Conservation (phyloP, 1,284 basidiomycete genomes). For the Leccinum colubrinum region DNA sequence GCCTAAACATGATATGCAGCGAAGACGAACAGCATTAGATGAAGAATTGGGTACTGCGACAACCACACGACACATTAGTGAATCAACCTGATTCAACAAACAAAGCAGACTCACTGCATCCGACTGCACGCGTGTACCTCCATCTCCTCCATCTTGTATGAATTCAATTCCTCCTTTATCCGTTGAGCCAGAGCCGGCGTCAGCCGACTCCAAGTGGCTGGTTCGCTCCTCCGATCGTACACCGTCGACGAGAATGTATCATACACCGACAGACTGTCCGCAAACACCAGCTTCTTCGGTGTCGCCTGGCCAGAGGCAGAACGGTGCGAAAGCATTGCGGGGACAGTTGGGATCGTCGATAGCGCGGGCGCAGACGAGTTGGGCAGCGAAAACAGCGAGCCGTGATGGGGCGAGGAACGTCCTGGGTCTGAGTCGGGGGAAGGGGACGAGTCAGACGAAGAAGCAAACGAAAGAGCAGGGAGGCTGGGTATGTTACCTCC, state of each 20-base stretch:
- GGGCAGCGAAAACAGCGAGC: slow-evolving; percentile 66
- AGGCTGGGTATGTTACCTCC: slow-evolving; percentile 28
- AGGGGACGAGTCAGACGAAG: slow-evolving; percentile 26
- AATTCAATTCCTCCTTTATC: slow-evolving; percentile 96
- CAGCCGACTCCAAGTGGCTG: slow-evolving; percentile 94
- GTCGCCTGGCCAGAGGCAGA: slow-evolving; percentile 66
- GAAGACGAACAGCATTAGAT: slow-evolving; percentile 29
- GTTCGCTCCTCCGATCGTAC: slow-evolving; percentile 94
- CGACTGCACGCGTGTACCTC: slow-evolving; percentile 89
- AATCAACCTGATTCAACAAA: background rate
- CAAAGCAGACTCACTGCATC: slow-evolving; percentile 63
- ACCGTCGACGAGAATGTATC: slow-evolving; percentile 90
- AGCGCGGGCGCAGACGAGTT: slow-evolving; percentile 90
- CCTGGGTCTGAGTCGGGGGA: slow-evolving; percentile 27
- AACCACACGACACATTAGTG: background rate
- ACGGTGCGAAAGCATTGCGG: slow-evolving; percentile 55
- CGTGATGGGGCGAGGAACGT: slow-evolving; percentile 31
- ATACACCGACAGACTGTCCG: slow-evolving; percentile 90
- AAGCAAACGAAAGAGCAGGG: slow-evolving; percentile 21
- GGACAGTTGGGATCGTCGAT: slow-evolving; percentile 52
- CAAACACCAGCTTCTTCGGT: slow-evolving; percentile 80
- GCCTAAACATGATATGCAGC: slow-evolving; percentile 31
- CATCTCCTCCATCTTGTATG: slow-evolving; percentile 99
- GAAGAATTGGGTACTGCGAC: slow-evolving; percentile 31
- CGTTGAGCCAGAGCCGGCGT: slow-evolving; percentile 93